Evolutionary conservation across 73 alveolate species (phyloP).

Genomic region (Paramecium sexaurelia): DNA sequence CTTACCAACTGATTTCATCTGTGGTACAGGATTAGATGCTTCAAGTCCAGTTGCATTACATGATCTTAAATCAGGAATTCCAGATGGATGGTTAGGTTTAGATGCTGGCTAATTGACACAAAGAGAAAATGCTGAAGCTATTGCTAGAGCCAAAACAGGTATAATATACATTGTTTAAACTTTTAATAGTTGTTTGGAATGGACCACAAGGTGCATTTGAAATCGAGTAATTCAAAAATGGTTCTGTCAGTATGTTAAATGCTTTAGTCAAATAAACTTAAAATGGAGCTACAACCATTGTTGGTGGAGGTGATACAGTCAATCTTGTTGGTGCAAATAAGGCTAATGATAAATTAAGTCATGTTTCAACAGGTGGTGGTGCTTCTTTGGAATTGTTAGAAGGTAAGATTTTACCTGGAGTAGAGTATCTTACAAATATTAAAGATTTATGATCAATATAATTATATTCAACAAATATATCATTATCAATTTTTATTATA

Average conservation of each 20-base stretch:
- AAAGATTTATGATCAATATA: slow-evolving; percentile 45
- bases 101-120: slow-evolving; percentile 90
- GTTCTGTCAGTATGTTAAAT: slow-evolving; percentile 76
- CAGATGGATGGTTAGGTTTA: slow-evolving; percentile 95
- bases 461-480: not conserved
- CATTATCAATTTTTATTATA: not conserved
- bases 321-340: slow-evolving; percentile 73
- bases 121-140: slow-evolving; percentile 54
- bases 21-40: slow-evolving; percentile 86
- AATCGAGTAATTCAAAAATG: slow-evolving; percentile 80
- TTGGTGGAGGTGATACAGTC: slow-evolving; percentile 97
- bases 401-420: slow-evolving; percentile 95
- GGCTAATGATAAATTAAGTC: slow-evolving; percentile 74
- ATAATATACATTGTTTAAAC: not conserved
- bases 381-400: slow-evolving; percentile 95
- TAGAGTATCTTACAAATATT: slow-evolving; percentile 63
- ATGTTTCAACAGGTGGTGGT: slow-evolving; percentile 98
- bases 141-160: slow-evolving; percentile 57
- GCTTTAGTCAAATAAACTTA: slow-evolving; percentile 72
- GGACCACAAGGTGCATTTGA: slow-evolving; percentile 95
- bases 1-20: slow-evolving; percentile 87
- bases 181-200: slow-evolving; percentile 81
- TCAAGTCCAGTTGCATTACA: slow-evolving; percentile 23
- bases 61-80: slow-evolving; percentile 80
- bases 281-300: slow-evolving; percentile 86